phyloP scores from a whole-genome alignment of 1,284 basidiomycete genomes.

The Wolfiporia cocos region DNA sequence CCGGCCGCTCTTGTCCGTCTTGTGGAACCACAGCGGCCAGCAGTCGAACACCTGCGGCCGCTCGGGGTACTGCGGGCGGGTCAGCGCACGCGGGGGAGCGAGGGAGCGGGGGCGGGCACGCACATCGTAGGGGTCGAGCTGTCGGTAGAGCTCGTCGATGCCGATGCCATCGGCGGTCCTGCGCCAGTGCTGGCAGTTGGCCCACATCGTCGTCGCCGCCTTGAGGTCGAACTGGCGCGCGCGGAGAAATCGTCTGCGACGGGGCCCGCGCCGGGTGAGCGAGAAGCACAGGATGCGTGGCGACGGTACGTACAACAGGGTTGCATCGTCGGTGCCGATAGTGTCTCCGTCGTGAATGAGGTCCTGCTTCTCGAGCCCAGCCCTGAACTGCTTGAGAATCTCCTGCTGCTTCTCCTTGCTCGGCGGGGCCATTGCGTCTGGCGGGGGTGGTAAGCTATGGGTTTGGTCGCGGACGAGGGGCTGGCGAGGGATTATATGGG shows the following conservation, averaged over 20 bases:
- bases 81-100: not conserved
- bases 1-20: slow-evolving; percentile 68
- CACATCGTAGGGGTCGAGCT: slow-evolving; percentile 58
- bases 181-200: slow-evolving; percentile 55
- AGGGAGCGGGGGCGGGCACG: slow-evolving; percentile 17
- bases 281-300: not conserved
- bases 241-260: slow-evolving; percentile 67
- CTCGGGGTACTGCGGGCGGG: slow-evolving; percentile 50
- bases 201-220: slow-evolving; percentile 52
- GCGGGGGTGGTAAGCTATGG: no score
- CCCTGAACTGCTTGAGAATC: slow-evolving; percentile 34
- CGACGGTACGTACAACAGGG: slow-evolving; percentile 38
- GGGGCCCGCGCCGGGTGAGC: slow-evolving; percentile 6
- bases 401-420: slow-evolving; percentile 11
- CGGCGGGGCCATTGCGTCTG: slow-evolving; percentile 10
- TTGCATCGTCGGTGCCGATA: slow-evolving; percentile 62
- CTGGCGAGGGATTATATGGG: no score
- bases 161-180: slow-evolving; percentile 48
- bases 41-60: slow-evolving; percentile 60
- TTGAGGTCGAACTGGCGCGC: slow-evolving; percentile 54
- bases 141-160: slow-evolving; percentile 49
- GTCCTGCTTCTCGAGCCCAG: slow-evolving; percentile 42
- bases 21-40: slow-evolving; percentile 74
- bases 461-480: no score
- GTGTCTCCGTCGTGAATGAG: slow-evolving; percentile 53